Conservation (phyloP, 1,284 basidiomycete genomes). For the Coniferiporia sulphurascens region DNA sequence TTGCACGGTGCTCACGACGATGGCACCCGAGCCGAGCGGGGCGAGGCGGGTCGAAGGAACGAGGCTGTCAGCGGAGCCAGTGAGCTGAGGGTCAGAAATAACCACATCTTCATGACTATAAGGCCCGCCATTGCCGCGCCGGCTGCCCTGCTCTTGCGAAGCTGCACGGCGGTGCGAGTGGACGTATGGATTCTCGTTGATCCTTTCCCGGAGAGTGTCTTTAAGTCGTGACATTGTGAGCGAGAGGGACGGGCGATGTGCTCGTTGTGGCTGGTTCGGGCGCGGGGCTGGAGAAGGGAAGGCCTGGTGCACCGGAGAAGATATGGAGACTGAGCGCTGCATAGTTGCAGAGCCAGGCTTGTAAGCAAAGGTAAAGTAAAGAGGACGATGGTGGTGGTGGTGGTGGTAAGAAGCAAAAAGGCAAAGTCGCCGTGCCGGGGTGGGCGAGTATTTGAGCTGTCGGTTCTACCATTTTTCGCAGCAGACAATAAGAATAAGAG, state of each 20-base stretch:
- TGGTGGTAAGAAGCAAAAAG: constrained; percentile 7
- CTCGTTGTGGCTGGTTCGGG: neutral
- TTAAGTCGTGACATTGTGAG: constrained; percentile 14
- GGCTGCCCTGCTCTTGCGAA: neutral
- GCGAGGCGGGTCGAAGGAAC: constrained; percentile 27
- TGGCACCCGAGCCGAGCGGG: constrained; percentile 60
- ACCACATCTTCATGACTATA: constrained; percentile 41
- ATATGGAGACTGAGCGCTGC: constrained; percentile 13
- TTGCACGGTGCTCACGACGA: constrained; percentile 67
- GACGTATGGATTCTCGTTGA: constrained; percentile 19
- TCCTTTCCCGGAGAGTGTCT: constrained; percentile 10
- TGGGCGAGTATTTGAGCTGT: neutral
- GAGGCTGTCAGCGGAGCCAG: constrained; percentile 25
- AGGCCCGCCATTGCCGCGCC: neutral
- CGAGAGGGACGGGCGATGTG: constrained; percentile 11
- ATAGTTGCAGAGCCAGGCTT: neutral
- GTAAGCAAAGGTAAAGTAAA: neutral
- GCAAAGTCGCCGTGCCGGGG: neutral
- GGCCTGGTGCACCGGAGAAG: constrained; percentile 11
- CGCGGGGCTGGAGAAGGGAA: neutral
- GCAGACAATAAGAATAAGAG: neutral
- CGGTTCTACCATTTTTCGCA: neutral
- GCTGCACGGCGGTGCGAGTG: constrained; percentile 16
- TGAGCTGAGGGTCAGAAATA: constrained; percentile 58
- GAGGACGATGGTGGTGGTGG: neutral